phyloP scores from a whole-genome alignment of 2,329 filamentous ascomycete genomes.

The Paecilomyces fulvus region DNA sequence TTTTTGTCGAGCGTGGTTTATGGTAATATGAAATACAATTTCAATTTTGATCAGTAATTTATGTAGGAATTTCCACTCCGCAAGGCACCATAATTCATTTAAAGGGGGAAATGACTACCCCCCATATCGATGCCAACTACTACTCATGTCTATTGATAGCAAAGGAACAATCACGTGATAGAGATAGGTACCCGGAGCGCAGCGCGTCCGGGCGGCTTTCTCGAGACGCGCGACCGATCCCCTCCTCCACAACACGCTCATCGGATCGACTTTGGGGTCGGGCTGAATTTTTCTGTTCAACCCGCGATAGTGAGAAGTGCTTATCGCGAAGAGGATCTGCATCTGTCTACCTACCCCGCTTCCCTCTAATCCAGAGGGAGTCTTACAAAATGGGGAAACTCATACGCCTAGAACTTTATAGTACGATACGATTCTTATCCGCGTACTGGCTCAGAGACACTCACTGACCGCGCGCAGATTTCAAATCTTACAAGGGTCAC shows the following conservation, averaged over 20 bases:
- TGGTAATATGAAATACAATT: too few relatives aligned
- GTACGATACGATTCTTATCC: slow-evolving; percentile 39
- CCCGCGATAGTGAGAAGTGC: not conserved
- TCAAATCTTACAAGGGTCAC: slow-evolving; percentile 98
- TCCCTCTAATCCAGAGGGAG: not conserved
- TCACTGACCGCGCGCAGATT: slow-evolving; percentile 53
- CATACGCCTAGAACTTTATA: slow-evolving; percentile 87
- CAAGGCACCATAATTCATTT: too few relatives aligned
- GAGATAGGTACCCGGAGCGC: not conserved
- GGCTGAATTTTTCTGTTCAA: not conserved
- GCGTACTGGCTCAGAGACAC: slow-evolving; percentile 6
- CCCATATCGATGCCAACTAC: too few relatives aligned
- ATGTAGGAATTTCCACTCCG: too few relatives aligned
- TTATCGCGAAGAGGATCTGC: not conserved
- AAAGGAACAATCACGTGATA: too few relatives aligned
- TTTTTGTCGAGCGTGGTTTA: too few relatives aligned
- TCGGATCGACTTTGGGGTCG: not conserved
- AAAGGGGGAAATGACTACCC: too few relatives aligned
- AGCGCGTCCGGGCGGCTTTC: not conserved
- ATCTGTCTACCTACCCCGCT: not conserved
- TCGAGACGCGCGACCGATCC: not conserved
- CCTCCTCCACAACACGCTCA: not conserved
- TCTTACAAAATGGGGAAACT: slow-evolving; percentile 95
- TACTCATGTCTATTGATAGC: too few relatives aligned
- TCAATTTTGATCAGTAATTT: too few relatives aligned